Percentiles rank a stretch among this genome's conserved stretches.
Conservation (phyloP, 257 asterid genomes). For the Ophiorrhiza pumila region DNA sequence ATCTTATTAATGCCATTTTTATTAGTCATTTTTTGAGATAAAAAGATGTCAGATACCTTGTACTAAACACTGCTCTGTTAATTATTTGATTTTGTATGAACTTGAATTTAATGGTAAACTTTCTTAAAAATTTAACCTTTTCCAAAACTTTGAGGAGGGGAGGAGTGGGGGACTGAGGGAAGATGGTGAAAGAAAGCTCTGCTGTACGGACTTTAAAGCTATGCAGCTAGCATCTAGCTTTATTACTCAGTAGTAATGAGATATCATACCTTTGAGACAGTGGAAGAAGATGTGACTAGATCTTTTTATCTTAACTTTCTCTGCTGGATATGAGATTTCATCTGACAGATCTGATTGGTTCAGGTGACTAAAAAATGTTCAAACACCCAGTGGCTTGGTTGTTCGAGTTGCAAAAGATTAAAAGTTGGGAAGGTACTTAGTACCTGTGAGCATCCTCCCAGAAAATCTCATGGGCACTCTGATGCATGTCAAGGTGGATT, state of each 20-base stretch:
- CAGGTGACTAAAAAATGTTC: slow-evolving; percentile 72
- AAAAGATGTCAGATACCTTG: not conserved
- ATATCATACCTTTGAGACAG: not conserved
- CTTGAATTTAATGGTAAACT: not conserved
- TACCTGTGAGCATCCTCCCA: not conserved
- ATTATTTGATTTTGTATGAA: not conserved
- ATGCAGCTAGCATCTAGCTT: not conserved
- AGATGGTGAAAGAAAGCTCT: not conserved
- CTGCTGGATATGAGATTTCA: slow-evolving; percentile 93
- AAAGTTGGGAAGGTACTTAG: slow-evolving; percentile 14
- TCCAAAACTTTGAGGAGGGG: not conserved
- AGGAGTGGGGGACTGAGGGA: not conserved
- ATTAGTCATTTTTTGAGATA: not conserved
- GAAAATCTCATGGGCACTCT: not conserved
- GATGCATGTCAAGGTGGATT: not conserved
- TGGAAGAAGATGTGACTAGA: not conserved
- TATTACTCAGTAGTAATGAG: not conserved
- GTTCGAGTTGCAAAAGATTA: slow-evolving; percentile 72
- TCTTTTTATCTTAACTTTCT: slow-evolving; percentile 45
- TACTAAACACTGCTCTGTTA: not conserved
- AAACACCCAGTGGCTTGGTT: slow-evolving; percentile 70
- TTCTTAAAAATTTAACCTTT: not conserved
- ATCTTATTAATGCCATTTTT: not conserved
- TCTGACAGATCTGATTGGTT: slow-evolving; percentile 81
- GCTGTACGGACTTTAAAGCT: not conserved